These are phyloP conservation scores for Globisporangium mamillatum DNA, from an alignment of 352 stramenopile genomes.

Conservation along the genomic window DNA sequence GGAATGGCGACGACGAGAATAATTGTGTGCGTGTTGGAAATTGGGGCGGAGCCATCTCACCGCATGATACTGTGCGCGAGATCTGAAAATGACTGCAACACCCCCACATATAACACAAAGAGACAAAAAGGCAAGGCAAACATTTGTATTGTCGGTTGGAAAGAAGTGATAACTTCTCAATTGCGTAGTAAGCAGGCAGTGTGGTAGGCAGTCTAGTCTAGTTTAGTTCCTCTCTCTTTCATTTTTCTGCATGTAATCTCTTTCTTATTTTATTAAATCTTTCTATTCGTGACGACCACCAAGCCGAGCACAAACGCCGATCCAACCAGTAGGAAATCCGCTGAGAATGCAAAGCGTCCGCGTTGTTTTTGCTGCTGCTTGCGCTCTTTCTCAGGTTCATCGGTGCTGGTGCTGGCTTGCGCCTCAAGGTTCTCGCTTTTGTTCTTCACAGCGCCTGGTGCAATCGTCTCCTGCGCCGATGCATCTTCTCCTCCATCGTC, in stretches of 20 bases:
- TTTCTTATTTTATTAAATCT: constrained; percentile 35
- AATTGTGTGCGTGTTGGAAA: background rate
- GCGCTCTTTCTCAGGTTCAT: background rate
- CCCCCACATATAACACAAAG: background rate
- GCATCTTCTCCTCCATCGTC: background rate
- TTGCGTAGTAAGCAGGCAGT: background rate
- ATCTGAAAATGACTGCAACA: background rate
- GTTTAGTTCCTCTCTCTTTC: background rate
- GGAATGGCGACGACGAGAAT: background rate
- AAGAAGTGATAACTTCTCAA: background rate
- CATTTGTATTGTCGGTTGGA: background rate
- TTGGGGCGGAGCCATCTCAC: background rate
- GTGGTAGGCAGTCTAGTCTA: background rate
- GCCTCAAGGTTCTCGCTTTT: background rate
- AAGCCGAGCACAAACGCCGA: constrained; percentile 21
- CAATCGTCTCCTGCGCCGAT: background rate
- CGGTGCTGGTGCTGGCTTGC: background rate
- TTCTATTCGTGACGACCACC: constrained; percentile 35
- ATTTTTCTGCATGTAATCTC: background rate
- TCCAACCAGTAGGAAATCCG: constrained; percentile 36
- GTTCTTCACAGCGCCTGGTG: background rate
- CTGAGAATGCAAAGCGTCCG: constrained; percentile 41
- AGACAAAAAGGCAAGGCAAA: background rate
- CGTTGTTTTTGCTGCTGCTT: background rate
- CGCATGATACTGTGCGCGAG: background rate